Conservation (phyloP, 148 eudicot species). For the Diospyros kaki region DNA sequence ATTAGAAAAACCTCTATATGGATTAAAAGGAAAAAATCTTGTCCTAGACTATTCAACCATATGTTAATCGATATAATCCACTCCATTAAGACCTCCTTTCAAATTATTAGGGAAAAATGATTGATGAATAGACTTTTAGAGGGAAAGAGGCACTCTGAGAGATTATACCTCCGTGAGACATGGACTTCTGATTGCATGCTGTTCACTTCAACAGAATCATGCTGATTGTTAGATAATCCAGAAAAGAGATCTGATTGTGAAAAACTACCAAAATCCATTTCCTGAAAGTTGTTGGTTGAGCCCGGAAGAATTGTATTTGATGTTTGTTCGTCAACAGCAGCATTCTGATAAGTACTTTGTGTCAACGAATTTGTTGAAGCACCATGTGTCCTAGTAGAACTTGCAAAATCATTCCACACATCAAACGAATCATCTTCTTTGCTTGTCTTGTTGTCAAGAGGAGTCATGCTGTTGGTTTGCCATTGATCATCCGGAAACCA, state of each 20-base stretch:
- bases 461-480: slow-evolving; percentile 19
- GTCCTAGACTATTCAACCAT: neutral
- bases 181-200: slow-evolving; percentile 28
- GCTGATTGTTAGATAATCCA: slow-evolving; percentile 24
- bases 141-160: slow-evolving; percentile 1
- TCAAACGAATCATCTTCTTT: slow-evolving; percentile 38
- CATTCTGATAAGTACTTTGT: slow-evolving; percentile 11
- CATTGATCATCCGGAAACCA: slow-evolving; percentile 37
- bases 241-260: slow-evolving; percentile 37
- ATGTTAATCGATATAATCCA: neutral
- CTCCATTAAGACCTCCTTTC: neutral
- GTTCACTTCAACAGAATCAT: slow-evolving; percentile 24
- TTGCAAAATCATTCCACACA: slow-evolving; percentile 49
- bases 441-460: slow-evolving; percentile 16
- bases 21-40: neutral
- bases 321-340: slow-evolving; percentile 10
- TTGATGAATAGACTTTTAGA: neutral
- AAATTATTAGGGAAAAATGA: neutral
- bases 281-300: slow-evolving; percentile 29
- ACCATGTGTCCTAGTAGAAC: slow-evolving; percentile 23
- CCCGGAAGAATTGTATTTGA: slow-evolving; percentile 29
- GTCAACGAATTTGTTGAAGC: slow-evolving; percentile 31
- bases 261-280: slow-evolving; percentile 33
- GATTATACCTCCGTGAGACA: slow-evolving; percentile 44
- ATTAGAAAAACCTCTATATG: neutral